Conservation (phyloP, 352 stramenopile species). For the Ophiocytium majus region DNA sequence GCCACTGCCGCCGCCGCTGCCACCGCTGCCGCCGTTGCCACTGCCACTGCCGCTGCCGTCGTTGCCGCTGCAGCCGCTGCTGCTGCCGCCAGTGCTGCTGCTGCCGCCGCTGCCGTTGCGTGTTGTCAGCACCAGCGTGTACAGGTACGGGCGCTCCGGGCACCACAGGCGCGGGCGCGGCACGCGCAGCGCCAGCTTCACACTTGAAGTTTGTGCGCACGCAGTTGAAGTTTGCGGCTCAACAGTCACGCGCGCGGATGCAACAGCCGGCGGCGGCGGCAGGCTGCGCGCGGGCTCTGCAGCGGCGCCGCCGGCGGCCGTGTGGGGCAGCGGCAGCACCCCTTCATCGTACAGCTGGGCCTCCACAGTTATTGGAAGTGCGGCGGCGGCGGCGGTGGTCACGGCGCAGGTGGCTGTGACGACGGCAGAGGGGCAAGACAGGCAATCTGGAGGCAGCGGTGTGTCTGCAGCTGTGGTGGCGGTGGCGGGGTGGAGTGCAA, state of each 20-base stretch:
- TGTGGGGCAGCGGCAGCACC: background rate
- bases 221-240: too few species aligned
- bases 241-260: too few species aligned
- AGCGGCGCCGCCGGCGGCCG: too few species aligned
- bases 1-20: background rate
- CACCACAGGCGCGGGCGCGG: conserved; percentile 37
- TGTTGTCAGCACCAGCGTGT: conserved; percentile 59
- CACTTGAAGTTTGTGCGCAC: too few species aligned
- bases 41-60: too few species aligned
- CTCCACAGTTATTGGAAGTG: conserved; percentile 3
- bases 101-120: background rate
- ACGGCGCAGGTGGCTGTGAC: background rate
- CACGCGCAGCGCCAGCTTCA: conserved; percentile 24
- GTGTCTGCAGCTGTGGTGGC: background rate
- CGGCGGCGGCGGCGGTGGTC: background rate
- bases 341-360: conserved; percentile 52
- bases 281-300: too few species aligned
- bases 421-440: background rate
- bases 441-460: background rate
- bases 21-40: conserved; percentile 11
- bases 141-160: conserved; percentile 57
- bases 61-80: too few species aligned
- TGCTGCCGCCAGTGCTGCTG: too few species aligned
- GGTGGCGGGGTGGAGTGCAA: background rate
- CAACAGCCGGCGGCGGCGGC: too few species aligned